Evolutionary conservation across 768 basidiomycete genomes (phyloP), one percentile per base, ranked within the genome.

Genomic region (Myochromella boudieri): DNA sequence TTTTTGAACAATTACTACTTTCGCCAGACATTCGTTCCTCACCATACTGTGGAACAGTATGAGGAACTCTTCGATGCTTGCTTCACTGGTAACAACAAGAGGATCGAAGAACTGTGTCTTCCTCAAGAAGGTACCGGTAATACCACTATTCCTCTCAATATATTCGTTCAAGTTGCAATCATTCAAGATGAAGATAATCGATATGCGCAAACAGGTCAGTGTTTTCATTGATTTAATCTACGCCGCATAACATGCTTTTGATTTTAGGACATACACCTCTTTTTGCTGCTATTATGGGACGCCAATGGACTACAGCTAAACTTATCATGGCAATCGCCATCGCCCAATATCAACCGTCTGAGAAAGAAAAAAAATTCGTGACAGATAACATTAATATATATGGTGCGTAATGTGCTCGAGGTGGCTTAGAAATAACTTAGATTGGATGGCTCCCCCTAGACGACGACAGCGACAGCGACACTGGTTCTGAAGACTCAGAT

Each of bases 11-110:
- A 12, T 26, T 22, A 17, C 37, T 52, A 21, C 48, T 66, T 56
- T 57, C 50, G 62, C 46, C 44, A 59, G 33, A 49, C 33, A 17
- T 14, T 53, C 36, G 65, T 75, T 5, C 64, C 69, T 1, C 42
- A 59, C 14, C 65, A 68, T 50, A 53, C 70, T 34, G 60, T 60
- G n/a, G 46, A 60, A 14, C 47, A 58, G 2, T 84, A 83, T 54
- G 74, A 81, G 37, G 74, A 80, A 48, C 68, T 84, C 0, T 83
- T 67, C 52, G 78, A 81, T 52, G 82, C 82, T 3, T 79, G 76
- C 53, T 77, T 68, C 57, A 54, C 58, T 3, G 81, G 82, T 1
- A 70, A 81, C 56, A 74, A 77, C 42, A 73, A 65, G 17, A 72
- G 66, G 46, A 68, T 85, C 20, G 66, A 77, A 53, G 60, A 70